Evolutionary conservation across 2,329 filamentous ascomycete genomes (phyloP), one percentile per base, ranked within the genome.

Genomic region (Clonostachys byssicola): DNA sequence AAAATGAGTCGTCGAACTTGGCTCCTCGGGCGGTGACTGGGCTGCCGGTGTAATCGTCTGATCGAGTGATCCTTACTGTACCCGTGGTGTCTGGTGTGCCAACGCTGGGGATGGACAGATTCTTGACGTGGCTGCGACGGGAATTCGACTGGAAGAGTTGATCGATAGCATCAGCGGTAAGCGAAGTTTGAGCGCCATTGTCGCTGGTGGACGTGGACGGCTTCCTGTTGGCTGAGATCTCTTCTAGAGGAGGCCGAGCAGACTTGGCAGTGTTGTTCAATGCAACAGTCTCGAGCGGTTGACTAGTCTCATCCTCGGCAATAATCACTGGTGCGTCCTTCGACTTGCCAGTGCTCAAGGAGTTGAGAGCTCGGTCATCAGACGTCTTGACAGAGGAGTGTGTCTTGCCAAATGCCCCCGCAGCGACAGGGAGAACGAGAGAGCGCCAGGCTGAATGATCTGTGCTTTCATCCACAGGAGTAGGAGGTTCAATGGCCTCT

Each of bases 151-250:
- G 14, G 47, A 95, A 68, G 58, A 96, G 75, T 47, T 82, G 78
- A 55, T 96, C 91, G 52, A 96, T 89, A 47, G 87, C 84, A 44
- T 87, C 81, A 0, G 88, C 81, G n/a, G 90, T 95, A 33, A 96
- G 73, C 38, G 86, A 77, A 20, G 92, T 96, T 67, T 96, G 92
- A 13, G 88, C 86, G 46, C 85, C 81, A 54, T 87, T 85, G 57
- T 95, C 89, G 17, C 75, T 70, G 51, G 77, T 86, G 47, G 23
- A 10, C 23, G 10, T 30, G 9, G 23, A 8, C 8, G 23, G 23
- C 10, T 30, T 30, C 23, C 68, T 56, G 45, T 70, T 54, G 5
- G 61, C 60, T 20, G 64, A 61, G 40, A 67, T 65, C 18, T 12
- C n/a, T 35, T 48, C 63, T 65, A 30, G 23, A 10, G 23, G 23